phyloP scores from a whole-genome alignment of 495 filamentous ascomycete species.

The Lophium mytilinum region DNA sequence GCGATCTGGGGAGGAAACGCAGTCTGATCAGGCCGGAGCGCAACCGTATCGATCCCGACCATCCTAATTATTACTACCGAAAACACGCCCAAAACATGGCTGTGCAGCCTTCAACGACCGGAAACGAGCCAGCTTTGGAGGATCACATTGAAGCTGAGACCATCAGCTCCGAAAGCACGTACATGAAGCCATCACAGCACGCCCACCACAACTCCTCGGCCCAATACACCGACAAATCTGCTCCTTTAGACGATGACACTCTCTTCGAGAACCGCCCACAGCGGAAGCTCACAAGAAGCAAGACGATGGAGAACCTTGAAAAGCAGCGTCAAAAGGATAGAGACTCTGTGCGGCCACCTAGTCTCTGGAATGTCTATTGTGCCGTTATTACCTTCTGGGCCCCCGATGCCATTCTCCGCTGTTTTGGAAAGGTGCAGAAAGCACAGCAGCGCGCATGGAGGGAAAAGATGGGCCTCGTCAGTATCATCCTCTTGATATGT shows the following conservation, averaged over 20 bases:
- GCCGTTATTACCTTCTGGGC: slow-evolving; percentile 90
- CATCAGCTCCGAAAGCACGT: slow-evolving; percentile 46
- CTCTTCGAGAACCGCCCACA: slow-evolving; percentile 20
- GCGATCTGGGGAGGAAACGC: slow-evolving; percentile 59
- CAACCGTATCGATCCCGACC: slow-evolving; percentile 66
- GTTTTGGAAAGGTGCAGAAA: slow-evolving; percentile 80
- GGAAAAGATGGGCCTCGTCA: slow-evolving; percentile 96
- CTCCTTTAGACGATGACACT: slow-evolving; percentile 29
- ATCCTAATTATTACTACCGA: slow-evolving; percentile 90
- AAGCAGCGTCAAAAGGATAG: slow-evolving; percentile 55
- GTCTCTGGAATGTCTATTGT: slow-evolving; percentile 93
- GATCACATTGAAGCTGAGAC: slow-evolving; percentile 53
- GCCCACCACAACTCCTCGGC: slow-evolving; percentile 26
- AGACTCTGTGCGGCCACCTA: slow-evolving; percentile 69
- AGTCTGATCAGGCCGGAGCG: slow-evolving; percentile 85
- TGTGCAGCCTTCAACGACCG: slow-evolving; percentile 79
- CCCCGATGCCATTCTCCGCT: slow-evolving; percentile 73
- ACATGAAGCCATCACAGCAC: slow-evolving; percentile 38
- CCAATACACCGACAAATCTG: slow-evolving; percentile 29
- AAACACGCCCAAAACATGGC: slow-evolving; percentile 87
- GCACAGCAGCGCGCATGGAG: slow-evolving; percentile 91
- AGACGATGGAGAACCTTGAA: slow-evolving; percentile 47
- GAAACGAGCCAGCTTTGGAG: slow-evolving; percentile 79
- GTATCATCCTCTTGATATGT: slow-evolving; percentile 82
- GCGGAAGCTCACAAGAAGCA: slow-evolving; percentile 45